Conservation (phyloP, 2,329 filamentous ascomycete species). For the Raffaelea albimanens region DNA sequence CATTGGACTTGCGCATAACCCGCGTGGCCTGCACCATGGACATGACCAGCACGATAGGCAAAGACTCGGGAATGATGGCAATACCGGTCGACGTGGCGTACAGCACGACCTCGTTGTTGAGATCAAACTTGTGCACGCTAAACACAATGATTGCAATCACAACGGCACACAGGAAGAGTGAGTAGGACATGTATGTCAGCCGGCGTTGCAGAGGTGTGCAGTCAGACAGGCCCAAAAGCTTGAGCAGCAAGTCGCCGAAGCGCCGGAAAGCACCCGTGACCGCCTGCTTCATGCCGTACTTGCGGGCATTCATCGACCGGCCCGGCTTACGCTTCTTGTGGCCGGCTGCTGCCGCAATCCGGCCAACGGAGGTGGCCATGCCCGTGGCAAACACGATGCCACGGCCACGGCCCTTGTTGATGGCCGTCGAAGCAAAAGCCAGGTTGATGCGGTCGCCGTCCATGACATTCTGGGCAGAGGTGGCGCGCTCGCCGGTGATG, state of each 20-base stretch:
- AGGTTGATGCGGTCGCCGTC: slow-evolving; percentile 68
- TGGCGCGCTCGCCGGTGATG: slow-evolving; percentile 34
- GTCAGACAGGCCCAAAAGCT: slow-evolving; percentile 49
- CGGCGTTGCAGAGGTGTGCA: slow-evolving; percentile 81
- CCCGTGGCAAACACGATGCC: slow-evolving; percentile 66
- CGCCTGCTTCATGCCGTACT: slow-evolving; percentile 30
- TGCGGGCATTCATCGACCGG: slow-evolving; percentile 31
- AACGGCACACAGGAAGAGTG: slow-evolving; percentile 65
- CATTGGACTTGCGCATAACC: slow-evolving; percentile 54
- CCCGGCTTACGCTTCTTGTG: slow-evolving; percentile 38
- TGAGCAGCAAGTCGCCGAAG: slow-evolving; percentile 23
- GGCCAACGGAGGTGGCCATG: slow-evolving; percentile 67
- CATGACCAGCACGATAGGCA: slow-evolving; percentile 62
- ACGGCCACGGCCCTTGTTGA: slow-evolving; percentile 62
- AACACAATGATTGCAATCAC: slow-evolving; percentile 54
- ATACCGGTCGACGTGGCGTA: slow-evolving; percentile 54
- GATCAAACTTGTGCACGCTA: slow-evolving; percentile 42
- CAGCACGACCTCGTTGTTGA: slow-evolving; percentile 48
- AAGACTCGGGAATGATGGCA: slow-evolving; percentile 55
- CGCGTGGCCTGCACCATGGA: slow-evolving; percentile 60
- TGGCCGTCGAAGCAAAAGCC: slow-evolving; percentile 63
- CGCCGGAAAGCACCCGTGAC: slow-evolving; percentile 30
- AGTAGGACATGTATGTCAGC: slow-evolving; percentile 73
- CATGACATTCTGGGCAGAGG: slow-evolving; percentile 41
- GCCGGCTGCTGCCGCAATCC: slow-evolving; percentile 56